Conservation (phyloP, 208 protist genomes). For the Endotrypanum monterogeii region DNA sequence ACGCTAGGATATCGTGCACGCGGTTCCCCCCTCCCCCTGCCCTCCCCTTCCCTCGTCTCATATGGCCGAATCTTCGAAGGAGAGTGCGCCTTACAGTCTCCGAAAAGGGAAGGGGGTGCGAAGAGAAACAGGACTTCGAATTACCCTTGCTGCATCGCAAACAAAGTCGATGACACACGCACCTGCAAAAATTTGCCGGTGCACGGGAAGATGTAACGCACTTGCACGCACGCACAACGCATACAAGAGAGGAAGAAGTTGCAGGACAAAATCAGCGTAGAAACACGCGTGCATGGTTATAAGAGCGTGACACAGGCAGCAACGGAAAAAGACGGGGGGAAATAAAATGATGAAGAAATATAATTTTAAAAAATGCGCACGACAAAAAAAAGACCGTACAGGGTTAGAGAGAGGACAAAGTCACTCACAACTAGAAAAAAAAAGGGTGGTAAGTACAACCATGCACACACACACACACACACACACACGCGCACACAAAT, state of each 20-base stretch:
- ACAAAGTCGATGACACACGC: not conserved
- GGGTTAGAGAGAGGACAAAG: not conserved
- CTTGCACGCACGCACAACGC: not conserved
- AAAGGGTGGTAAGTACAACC: not conserved
- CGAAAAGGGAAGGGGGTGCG: not conserved
- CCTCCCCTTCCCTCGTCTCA: not conserved
- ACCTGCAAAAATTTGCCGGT: not conserved
- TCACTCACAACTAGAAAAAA: not conserved
- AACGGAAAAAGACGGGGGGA: not conserved
- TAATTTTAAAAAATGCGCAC: not conserved
- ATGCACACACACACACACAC: constrained; percentile 4
- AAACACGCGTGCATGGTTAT: not conserved
- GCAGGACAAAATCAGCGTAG: not conserved
- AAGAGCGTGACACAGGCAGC: not conserved
- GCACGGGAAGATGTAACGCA: not conserved
- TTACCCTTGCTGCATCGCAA: not conserved
- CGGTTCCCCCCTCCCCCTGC: not conserved
- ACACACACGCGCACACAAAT: not conserved
- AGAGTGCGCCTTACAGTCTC: not conserved
- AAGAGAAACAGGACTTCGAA: not conserved
- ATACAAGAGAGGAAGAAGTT: not conserved
- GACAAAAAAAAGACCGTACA: not conserved
- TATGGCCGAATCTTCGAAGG: not conserved
- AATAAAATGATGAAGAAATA: not conserved
- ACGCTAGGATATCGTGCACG: too few species aligned